These are phyloP conservation scores for Paraleonurus japonicus DNA, from an alignment of 257 asterid genomes.

Conservation along the genomic window DNA sequence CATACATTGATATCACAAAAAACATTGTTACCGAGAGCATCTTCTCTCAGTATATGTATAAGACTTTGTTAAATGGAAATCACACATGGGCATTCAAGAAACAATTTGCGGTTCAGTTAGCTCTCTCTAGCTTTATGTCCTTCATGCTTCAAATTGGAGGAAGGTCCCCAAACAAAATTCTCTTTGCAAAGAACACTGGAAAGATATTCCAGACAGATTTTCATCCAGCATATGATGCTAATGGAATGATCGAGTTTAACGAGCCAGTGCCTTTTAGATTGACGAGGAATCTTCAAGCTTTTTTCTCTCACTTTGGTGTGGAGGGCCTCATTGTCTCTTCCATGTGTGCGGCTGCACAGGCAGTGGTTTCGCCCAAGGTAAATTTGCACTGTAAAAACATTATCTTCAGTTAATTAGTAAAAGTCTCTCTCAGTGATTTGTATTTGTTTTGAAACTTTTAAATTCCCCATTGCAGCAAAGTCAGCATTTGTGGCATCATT, in stretches of 20 bases:
- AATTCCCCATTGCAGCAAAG: conserved; percentile 70
- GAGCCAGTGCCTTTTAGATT: conserved; percentile 97
- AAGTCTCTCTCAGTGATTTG: conserved; percentile 20
- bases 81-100: conserved; percentile 97
- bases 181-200: conserved; percentile 96
- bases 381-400: conserved; percentile 23
- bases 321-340: conserved; percentile 95
- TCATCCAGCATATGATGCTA: conserved; percentile 94
- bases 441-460: neutral
- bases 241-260: conserved; percentile 94
- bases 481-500: conserved; percentile 95
- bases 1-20: conserved; percentile 83
- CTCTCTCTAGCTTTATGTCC: conserved; percentile 94
- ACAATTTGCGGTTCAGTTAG: conserved; percentile 94
- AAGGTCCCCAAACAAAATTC: conserved; percentile 94
- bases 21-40: conserved; percentile 82
- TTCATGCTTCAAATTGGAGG: conserved; percentile 98
- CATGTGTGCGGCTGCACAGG: conserved; percentile 97
- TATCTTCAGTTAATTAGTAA: neutral
- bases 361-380: conserved; percentile 97
- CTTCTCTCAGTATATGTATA: conserved; percentile 97
- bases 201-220: conserved; percentile 96
- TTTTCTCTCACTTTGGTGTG: conserved; percentile 95
- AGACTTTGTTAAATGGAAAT: conserved; percentile 82
- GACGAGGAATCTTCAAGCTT: conserved; percentile 93